Evolutionary conservation across 371 early-diverging fungal species (phyloP), one percentile per base, ranked within the genome.

Genomic region (Phascolomyces articulosus): DNA sequence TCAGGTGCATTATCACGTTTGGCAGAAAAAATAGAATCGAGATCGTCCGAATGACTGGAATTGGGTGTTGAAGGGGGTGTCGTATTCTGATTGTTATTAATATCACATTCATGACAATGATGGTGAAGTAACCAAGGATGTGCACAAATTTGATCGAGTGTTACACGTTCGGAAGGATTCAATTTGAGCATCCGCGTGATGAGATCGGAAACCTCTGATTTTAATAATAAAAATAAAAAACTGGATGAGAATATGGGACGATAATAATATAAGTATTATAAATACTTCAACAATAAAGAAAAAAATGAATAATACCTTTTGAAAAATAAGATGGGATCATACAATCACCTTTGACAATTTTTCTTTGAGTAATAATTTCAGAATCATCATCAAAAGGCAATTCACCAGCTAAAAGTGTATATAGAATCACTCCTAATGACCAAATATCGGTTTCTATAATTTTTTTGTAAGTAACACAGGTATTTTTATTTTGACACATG

Each of bases 381-480:
- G 83, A 87, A 64, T 93, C 93, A 56, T 92, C 95, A 65, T 94
- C 94, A 79, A 93, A 94, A 2, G 96, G 95, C 10, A 93, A 79
- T 66, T 87, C 87, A 3, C 93, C 94, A 41, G 90, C 89, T n/a
- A 93, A 66, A 11, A 94, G 78, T 0, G 93, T 92, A 69, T 89
- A 95, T 8, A 95, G 75, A 66, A 94, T 91, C 21, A 94, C 91
- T 26, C 93, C 94, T 18, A 95, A 67, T 0, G 93, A 92, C 96
- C 96, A 95, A 47, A 93, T 84, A 71, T 95, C 96, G 21, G 91
- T 91, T 81, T 91, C 90, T 85, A 59, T 59, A 13, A 38, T 38
- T 9, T 6, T 38, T 38, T 38, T 9, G 38, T 28, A 27, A 40
- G 23, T 58, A 11, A 57, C 23, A 34, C 28, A 29, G n/a, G n/a